Evolutionary conservation across 2,329 filamentous ascomycete species (phyloP), one percentile per base, ranked within the genome.

Genomic region (Raffaelea ambrosiae): DNA sequence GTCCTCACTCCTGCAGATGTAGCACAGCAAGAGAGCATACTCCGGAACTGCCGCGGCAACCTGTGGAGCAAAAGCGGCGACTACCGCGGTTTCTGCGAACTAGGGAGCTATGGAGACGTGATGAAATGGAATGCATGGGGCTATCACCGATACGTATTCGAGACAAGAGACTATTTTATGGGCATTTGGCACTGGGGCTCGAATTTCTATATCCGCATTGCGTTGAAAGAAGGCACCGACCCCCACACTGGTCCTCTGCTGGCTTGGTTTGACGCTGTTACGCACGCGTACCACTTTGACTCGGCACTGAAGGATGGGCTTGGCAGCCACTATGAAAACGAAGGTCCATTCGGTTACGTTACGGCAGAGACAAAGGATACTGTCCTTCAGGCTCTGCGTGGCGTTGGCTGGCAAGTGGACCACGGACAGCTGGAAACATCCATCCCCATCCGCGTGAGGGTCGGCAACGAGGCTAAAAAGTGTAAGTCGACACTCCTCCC

Each of bases 1-100:
- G 65, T 86, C 2, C 71, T 87, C 3, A 73, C 73, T 0, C 89
- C 88, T 0, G 65, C 70, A 8, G 70, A 89, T 54, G 81, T 89
- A 2, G 76, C 86, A 0, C 58, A 75, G 43, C 66, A 70, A 43
- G 84, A 88, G 61, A 77, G 73, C 18, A 78, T 88, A 20, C 64
- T 96, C n/a, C 68, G 75, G 43, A 74, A 73, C 65, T 63, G 61
- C 47, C 57, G 60, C 44, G 71, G 60, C 50, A 70, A 69, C 57
- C 74, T 61, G 48, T 70, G 62, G 9, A 66, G 63, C 53, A 63
- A 64, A 53, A 61, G 46, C 19, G 61, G 59, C 47, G 62, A 61
- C 20, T 66, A 65, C 49, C 56, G 48, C 16, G 64, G 64, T 18
- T 53, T 52, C 23, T 64, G 62, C 52, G 56, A 61, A 38, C 61